Conservation (phyloP, 1,284 basidiomycete species). For the Fomitiporia mediterranea region DNA sequence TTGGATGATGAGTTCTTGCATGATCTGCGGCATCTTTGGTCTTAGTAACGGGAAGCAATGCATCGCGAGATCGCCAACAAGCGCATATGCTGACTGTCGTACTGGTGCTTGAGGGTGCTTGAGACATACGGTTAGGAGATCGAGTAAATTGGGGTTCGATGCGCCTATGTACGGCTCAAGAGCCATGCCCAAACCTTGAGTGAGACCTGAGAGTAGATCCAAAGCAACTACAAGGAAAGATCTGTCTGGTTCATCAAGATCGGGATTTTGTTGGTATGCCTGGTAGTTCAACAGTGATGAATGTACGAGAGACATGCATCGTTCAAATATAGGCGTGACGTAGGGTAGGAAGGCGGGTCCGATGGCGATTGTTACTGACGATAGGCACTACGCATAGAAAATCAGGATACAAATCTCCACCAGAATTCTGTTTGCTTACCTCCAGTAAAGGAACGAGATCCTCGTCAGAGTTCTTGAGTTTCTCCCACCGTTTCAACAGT, state of each 20-base stretch:
- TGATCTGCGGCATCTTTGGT: conserved; percentile 81
- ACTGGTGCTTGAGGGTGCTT: conserved; percentile 95
- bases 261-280: conserved; percentile 77
- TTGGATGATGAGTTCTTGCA: conserved; percentile 87
- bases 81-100: conserved; percentile 93
- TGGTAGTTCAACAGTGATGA: conserved; percentile 79
- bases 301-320: conserved; percentile 87
- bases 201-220: conserved; percentile 92
- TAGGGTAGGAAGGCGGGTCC: conserved; percentile 89
- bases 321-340: conserved; percentile 88
- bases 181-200: conserved; percentile 85
- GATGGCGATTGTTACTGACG: conserved; percentile 96
- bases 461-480: conserved; percentile 85
- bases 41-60: conserved; percentile 86
- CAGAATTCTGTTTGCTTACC: conserved; percentile 40
- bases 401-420: conserved; percentile 17
- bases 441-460: conserved; percentile 94
- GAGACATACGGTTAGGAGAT: conserved; percentile 78
- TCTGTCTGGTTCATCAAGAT: conserved; percentile 89
- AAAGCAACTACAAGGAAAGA: conserved; percentile 97
- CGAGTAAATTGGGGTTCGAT: conserved; percentile 72
- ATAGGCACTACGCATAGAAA: conserved; percentile 70
- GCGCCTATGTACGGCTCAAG: conserved; percentile 68
- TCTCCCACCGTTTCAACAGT: conserved; percentile 85
- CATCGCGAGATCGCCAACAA: conserved; percentile 97